Evolutionary conservation across 2,329 filamentous ascomycete species (phyloP), one percentile per base, ranked within the genome.

Genomic region (Pseudopithomyces maydicus): DNA sequence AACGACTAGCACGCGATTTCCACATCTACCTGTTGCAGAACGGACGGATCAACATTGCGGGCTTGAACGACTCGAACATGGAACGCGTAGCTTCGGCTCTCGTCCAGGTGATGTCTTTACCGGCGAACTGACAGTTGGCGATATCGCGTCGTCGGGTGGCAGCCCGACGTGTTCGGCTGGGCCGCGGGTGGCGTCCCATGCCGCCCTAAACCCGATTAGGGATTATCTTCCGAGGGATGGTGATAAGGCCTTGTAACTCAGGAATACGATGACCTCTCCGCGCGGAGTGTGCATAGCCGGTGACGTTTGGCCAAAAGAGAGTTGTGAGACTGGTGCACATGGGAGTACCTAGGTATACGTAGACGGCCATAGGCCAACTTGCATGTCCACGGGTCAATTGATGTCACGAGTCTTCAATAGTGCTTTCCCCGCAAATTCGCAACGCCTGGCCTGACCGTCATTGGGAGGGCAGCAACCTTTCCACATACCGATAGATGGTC

Each of bases 1-100:
- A 57, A 39, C 55, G 20, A 8, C 55, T 70, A 6, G 58, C 55
- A 10, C 54, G 26, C 2, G 56, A 64, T 35, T 54, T 62, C 19
- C 66, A 69, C 41, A 65, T 70, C 19, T 63, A 68, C 57, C 57
- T 70, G 52, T 64, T 63, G 5, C 44, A 54, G 22, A 68, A 57
- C 44, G 67, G 67, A 4, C 64, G 67, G 10, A 69, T 69, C 51
- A 69, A 69, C 43, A 56, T 71, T 20, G 63, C 67, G 10, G 68
- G 64, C 6, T 52, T 71, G 54, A 69, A 64, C 49, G 38, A 54
- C 39, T 53, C 44, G 10, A 66, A 65, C 32, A 52, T 69, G 7
- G 58, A 59, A 11, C 54, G 35, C 26, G 56, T 67, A 47, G 67
- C 66, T 33, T 47, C 39, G 22, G 61, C 67, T 10, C 63, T 70